A percentile compares a stretch with the other conserved stretches of the same genome.
These are phyloP conservation scores for Candida insectalens DNA, from an alignment of 805 yeast genomes.

Conservation along the genomic window DNA sequence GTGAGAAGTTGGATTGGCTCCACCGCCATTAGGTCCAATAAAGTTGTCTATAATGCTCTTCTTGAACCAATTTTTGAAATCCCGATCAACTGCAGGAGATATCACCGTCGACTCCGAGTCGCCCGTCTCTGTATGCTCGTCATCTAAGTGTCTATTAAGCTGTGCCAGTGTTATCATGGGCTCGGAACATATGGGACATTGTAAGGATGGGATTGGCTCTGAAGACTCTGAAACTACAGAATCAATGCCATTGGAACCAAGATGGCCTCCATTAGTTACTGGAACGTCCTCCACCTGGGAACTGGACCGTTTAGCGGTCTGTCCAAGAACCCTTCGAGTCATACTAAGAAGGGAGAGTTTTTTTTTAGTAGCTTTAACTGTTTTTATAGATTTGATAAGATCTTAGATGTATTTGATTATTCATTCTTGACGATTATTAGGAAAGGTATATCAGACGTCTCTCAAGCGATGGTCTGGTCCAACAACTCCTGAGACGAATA, in stretches of 20 bases:
- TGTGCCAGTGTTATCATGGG: slow-evolving; percentile 42
- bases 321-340: too few species aligned
- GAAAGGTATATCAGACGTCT: too few species aligned
- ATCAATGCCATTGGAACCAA: not conserved
- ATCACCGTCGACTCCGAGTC: not conserved
- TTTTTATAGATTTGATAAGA: too few species aligned
- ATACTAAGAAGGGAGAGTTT: too few species aligned
- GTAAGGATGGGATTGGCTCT: not conserved
- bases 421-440: too few species aligned
- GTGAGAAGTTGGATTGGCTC: not conserved
- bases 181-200: slow-evolving; percentile 68
- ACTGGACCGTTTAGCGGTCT: too few species aligned
- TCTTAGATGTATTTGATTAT: too few species aligned
- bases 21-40: not conserved
- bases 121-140: slow-evolving; percentile 37
- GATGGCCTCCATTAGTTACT: too few species aligned
- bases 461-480: too few species aligned
- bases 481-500: slow-evolving; percentile 26
- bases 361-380: too few species aligned
- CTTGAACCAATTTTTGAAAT: slow-evolving; percentile 32
- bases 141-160: slow-evolving; percentile 66
- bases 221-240: not conserved
- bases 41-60: slow-evolving; percentile 2
- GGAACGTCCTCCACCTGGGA: too few species aligned
- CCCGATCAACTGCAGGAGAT: slow-evolving; percentile 18